Evolutionary conservation across 1,139 yeast genomes (phyloP), one percentile per base, ranked within the genome.

Genomic region (Yamadazyma taylorii): DNA sequence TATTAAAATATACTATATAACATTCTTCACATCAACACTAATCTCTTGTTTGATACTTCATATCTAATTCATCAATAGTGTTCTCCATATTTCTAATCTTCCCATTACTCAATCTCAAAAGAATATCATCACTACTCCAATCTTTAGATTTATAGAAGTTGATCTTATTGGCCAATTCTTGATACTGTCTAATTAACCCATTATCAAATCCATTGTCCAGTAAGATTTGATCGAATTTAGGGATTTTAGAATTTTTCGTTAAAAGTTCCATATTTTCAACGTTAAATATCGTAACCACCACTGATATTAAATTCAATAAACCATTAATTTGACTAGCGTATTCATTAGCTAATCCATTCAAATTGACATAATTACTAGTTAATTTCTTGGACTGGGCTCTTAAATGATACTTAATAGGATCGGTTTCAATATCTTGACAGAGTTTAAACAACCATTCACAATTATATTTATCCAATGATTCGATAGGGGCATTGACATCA

Each of bases 321-420:
- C 51, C 40, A 32, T 53, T 49, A 24, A 61, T 49, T 11, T 55
- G 43, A 2, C 35, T 32, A 4, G 51, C 41, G 40, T 61, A 49
- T 19, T 50, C 46, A 32, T 55, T 56, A 11, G 63, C 53, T 27
- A 75, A 56, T 17, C 71, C 71, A n/a, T 54, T 46, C 41, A 68
- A 57, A 30, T 68, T 60, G 9, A 65, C 61, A 2, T 75, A 70
- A 15, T 60, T 53, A 1, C 42, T 52, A 11, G 74, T 66, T 32
- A 76, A 53, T 13, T 55, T 54, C 41, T 72, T 68, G 5, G 70
- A 55, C 2, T 59, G 46, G 0, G 79, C 63, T 24, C 81, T 55
- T 19, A 76, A 59, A 40, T 77, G 82, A 45, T 71, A 77, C 40
- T 61, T 63, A 23, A 74, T 59, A 2, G 82, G 82, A 45, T 76